phyloP scores from a whole-genome alignment of 495 filamentous ascomycete genomes.

The Penicillium paxilli region DNA sequence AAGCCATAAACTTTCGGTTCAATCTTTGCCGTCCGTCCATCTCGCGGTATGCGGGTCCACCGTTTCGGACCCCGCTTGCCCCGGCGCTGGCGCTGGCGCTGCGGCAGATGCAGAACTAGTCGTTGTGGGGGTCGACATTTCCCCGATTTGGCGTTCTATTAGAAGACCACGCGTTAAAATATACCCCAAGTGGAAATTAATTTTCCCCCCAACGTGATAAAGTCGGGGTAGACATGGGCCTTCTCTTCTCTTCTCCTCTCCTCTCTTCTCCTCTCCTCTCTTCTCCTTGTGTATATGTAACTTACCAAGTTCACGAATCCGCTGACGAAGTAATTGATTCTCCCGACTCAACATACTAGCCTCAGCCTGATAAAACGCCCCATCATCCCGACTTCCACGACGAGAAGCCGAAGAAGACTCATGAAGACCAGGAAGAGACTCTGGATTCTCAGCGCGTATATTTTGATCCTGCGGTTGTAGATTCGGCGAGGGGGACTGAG shows the following conservation, averaged over 20 bases:
- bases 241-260: too few species aligned
- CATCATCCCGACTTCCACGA: slow-evolving; percentile 67
- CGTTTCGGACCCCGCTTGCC: slow-evolving; percentile 26
- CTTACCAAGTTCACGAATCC: slow-evolving; percentile 75
- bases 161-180: not conserved
- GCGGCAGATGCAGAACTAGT: slow-evolving; percentile 8
- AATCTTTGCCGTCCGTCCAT: slow-evolving; percentile 30
- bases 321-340: slow-evolving; percentile 87
- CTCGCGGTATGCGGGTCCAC: slow-evolving; percentile 21
- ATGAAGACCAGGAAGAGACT: slow-evolving; percentile 28
- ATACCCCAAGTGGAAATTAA: too few species aligned
- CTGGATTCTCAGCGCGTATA: slow-evolving; percentile 27
- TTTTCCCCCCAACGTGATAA: too few species aligned
- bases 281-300: too few species aligned
- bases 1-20: too few species aligned
- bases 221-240: too few species aligned
- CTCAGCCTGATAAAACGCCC: slow-evolving; percentile 89
- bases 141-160: slow-evolving; percentile 39
- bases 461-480: slow-evolving; percentile 33
- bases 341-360: slow-evolving; percentile 82
- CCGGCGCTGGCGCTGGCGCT: slow-evolving; percentile 13
- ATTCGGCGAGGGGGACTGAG: slow-evolving; percentile 36
- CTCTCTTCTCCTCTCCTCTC: too few species aligned
- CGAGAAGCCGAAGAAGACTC: slow-evolving; percentile 33
- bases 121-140: slow-evolving; percentile 21